Percentiles rank a stretch among this genome's conserved stretches.
These are phyloP conservation scores for Crithidia bombi DNA, from an alignment of 208 protist species.

Conservation along the genomic window DNA sequence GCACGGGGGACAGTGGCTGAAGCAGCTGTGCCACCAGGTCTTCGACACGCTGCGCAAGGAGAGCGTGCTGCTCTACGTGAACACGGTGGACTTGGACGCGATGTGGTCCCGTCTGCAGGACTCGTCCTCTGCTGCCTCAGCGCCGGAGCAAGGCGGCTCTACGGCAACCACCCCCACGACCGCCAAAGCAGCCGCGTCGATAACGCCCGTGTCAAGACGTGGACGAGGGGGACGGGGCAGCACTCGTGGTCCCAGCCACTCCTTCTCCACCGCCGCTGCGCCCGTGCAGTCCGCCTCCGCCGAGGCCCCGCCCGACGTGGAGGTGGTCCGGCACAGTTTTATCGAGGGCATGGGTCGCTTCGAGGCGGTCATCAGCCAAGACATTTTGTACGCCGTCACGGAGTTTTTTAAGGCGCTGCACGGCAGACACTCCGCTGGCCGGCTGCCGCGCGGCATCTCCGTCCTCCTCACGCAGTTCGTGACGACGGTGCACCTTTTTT, in stretches of 20 bases:
- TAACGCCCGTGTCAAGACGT: not conserved
- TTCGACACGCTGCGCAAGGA: conserved; percentile 82
- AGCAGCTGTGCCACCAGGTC: conserved; percentile 67
- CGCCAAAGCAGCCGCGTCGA: not conserved
- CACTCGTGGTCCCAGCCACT: not conserved
- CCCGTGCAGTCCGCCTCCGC: not conserved
- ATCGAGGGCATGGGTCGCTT: conserved; percentile 51
- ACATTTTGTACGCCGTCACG: conserved; percentile 82
- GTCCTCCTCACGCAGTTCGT: conserved; percentile 79
- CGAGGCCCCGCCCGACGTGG: not conserved
- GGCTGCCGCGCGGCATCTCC: conserved; percentile 82
- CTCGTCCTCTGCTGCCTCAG: not conserved
- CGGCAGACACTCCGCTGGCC: conserved; percentile 60
- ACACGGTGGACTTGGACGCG: conserved; percentile 68
- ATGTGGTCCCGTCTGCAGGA: conserved; percentile 27
- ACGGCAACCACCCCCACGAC: conserved; percentile 4
- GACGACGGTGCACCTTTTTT: conserved; percentile 77
- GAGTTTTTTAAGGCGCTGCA: conserved; percentile 82
- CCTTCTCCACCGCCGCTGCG: not conserved
- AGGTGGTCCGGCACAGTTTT: conserved; percentile 26
- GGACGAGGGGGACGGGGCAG: not conserved
- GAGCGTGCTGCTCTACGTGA: conserved; percentile 88
- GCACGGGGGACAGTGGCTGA: conserved; percentile 84
- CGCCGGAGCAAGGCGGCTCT: not conserved
- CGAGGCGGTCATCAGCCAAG: conserved; percentile 84